These are phyloP conservation scores for Sporothrix globosa DNA, from an alignment of 2,329 filamentous ascomycete genomes.

Conservation along the genomic window DNA sequence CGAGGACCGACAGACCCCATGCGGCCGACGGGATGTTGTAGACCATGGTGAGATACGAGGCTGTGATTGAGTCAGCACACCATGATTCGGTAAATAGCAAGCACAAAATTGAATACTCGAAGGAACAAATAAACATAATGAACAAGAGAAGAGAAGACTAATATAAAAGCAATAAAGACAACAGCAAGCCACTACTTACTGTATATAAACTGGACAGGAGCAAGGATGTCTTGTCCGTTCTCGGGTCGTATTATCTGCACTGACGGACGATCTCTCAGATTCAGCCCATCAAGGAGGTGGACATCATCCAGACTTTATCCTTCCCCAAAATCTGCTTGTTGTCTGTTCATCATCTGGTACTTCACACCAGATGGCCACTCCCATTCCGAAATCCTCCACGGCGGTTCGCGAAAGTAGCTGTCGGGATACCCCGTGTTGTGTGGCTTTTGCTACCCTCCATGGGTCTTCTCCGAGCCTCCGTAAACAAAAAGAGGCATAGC, in stretches of 20 bases:
- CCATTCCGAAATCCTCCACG: constrained; percentile 8
- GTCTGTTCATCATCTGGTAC: background rate
- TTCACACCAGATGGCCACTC: background rate
- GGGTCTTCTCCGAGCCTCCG: background rate
- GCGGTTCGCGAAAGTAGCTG: background rate
- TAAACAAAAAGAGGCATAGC: background rate
- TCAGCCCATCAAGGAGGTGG: constrained; percentile 4
- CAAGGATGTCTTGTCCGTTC: background rate
- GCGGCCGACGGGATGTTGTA: constrained; percentile 18
- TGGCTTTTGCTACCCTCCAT: background rate
- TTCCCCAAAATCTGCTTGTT: background rate
- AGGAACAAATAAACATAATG: background rate
- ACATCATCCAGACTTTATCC: constrained; percentile 23
- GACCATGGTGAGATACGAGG: constrained; percentile 31
- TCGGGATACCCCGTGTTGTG: constrained; percentile 3
- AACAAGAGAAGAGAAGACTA: too few species aligned
- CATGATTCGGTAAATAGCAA: background rate
- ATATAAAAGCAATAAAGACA: too few species aligned
- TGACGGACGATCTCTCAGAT: background rate
- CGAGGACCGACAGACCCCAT: constrained; percentile 34
- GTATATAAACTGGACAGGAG: background rate
- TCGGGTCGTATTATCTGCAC: background rate
- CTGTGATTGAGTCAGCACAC: background rate
- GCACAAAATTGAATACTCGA: constrained; percentile 1
- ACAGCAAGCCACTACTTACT: too few species aligned